These are phyloP conservation scores for Chaetomium tenue DNA, from an alignment of 495 filamentous ascomycete genomes.

Conservation along the genomic window DNA sequence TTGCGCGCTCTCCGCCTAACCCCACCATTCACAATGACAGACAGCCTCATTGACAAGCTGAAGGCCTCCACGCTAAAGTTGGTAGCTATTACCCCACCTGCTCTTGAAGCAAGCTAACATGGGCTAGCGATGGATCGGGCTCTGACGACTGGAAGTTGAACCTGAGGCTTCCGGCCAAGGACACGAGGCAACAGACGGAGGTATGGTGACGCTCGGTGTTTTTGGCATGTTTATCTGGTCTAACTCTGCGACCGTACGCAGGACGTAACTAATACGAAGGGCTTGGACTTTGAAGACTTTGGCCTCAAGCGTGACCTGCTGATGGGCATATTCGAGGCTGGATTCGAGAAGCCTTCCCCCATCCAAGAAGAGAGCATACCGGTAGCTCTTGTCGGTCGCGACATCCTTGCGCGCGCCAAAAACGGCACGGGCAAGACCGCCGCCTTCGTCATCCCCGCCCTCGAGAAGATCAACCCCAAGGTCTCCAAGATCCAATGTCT, in stretches of 20 bases:
- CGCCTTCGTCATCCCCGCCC: conserved; percentile 92
- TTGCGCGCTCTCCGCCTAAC: neutral
- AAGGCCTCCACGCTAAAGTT: conserved; percentile 70
- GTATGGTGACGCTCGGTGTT: conserved; percentile 48
- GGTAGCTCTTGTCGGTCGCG: conserved; percentile 88
- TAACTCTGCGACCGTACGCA: conserved; percentile 35
- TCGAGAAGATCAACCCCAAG: conserved; percentile 94
- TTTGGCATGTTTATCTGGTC: conserved; percentile 7
- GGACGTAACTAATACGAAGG: conserved; percentile 98
- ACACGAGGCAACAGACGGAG: conserved; percentile 90
- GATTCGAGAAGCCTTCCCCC: conserved; percentile 96
- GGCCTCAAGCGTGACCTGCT: conserved; percentile 88
- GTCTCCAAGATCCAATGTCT: conserved; percentile 91
- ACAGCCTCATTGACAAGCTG: conserved; percentile 64
- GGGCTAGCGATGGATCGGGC: conserved; percentile 48
- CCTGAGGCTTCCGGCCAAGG: conserved; percentile 75
- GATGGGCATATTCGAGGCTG: conserved; percentile 99
- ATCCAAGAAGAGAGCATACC: conserved; percentile 99
- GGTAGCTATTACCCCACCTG: conserved; percentile 26
- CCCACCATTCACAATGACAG: conserved; percentile 40
- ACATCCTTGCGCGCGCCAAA: conserved; percentile 94
- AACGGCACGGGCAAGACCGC: conserved; percentile 99
- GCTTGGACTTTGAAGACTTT: conserved; percentile 96
- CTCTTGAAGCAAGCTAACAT: conserved; percentile 28
- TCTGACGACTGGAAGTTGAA: conserved; percentile 75